phyloP scores from a whole-genome alignment of 2,329 filamentous ascomycete species.

The Epichloe typhina region DNA sequence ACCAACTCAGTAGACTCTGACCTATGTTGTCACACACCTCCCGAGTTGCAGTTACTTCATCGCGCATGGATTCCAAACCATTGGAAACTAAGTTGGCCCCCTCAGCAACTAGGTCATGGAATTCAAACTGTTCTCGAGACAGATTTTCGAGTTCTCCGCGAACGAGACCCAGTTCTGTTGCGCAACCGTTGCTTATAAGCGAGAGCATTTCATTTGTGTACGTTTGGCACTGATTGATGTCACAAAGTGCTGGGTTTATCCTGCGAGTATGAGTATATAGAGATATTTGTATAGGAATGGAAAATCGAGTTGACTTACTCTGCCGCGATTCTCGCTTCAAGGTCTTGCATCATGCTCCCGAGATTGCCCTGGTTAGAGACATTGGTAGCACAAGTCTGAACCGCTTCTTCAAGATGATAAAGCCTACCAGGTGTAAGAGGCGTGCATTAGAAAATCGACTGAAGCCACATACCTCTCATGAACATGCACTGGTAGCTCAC shows the following conservation, averaged over 20 bases:
- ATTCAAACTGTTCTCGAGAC: conserved; percentile 5
- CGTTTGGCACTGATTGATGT: conserved; percentile 1
- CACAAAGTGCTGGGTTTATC: conserved; percentile 2
- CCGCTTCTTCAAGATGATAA: conserved; percentile 2
- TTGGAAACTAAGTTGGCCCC: not conserved
- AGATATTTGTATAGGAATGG: not conserved
- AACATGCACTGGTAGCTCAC: not conserved
- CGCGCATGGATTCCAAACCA: not conserved
- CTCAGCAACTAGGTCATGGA: conserved; percentile 5
- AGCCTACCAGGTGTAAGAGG: not conserved
- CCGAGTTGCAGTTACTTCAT: not conserved
- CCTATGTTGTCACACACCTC: not conserved
- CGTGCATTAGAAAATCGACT: not conserved
- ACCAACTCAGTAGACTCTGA: not conserved
- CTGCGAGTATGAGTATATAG: not conserved
- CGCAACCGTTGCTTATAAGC: conserved; percentile 2
- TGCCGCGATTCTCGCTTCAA: conserved; percentile 1
- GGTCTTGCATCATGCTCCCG: not conserved
- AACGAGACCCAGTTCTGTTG: conserved; percentile 1
- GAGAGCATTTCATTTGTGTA: conserved; percentile 2
- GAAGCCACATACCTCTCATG: not conserved
- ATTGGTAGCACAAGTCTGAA: not conserved
- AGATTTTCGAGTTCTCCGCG: conserved; percentile 2
- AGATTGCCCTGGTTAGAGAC: not conserved
- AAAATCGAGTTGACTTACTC: conserved; percentile 1